Evolutionary conservation across 805 yeast genomes (phyloP).

Genomic region (Lachancea meyersii): DNA sequence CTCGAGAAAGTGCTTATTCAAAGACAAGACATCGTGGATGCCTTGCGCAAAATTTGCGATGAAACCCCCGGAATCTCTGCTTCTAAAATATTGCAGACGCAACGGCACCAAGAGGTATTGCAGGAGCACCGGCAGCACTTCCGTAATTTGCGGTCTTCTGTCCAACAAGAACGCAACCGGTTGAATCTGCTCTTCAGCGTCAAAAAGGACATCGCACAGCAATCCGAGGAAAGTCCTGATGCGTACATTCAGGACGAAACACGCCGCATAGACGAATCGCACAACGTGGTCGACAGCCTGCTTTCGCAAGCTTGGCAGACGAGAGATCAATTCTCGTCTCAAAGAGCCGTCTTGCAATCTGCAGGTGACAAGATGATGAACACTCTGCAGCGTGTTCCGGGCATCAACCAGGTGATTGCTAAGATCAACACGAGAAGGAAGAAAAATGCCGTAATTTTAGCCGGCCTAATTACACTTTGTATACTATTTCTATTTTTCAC

Average conservation of each 20-base stretch:
- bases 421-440: constrained; percentile 84
- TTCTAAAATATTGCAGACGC: constrained; percentile 71
- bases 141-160: constrained; percentile 48
- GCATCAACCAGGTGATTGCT: constrained; percentile 64
- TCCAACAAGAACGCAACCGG: constrained; percentile 70
- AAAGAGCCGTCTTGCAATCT: constrained; percentile 54
- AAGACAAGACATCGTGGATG: constrained; percentile 49
- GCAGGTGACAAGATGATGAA: constrained; percentile 60
- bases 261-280: constrained; percentile 62
- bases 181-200: constrained; percentile 69
- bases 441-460: constrained; percentile 81
- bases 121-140: constrained; percentile 64
- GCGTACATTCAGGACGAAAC: constrained; percentile 77
- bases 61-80: constrained; percentile 54
- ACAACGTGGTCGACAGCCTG: constrained; percentile 70
- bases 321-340: constrained; percentile 74
- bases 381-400: constrained; percentile 70
- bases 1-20: constrained; percentile 48
- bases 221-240: constrained; percentile 47
- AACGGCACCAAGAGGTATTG: constrained; percentile 72
- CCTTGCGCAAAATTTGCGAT: constrained; percentile 50
- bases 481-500: constrained; percentile 60
- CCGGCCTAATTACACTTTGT: constrained; percentile 65
- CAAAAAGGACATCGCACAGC: constrained; percentile 70
- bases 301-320: constrained; percentile 85